Base-by-base conservation (phyloP, 78 protist species). In the Guillardia theta region DNA sequence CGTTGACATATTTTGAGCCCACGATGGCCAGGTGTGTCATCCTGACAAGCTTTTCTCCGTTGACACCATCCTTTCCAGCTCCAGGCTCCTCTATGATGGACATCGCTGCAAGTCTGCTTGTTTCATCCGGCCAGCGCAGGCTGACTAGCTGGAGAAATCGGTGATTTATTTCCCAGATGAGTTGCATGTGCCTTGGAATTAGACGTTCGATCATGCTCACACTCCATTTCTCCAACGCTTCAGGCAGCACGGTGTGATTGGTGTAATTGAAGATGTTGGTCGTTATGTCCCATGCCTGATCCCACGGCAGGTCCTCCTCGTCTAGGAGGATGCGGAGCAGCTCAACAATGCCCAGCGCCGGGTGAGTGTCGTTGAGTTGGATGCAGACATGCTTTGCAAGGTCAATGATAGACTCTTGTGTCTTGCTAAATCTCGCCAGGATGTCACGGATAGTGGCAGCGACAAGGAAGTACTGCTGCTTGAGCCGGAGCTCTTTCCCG, bases 311-410 rank as follows among this genome's bases (percentile, higher is more conserved):
- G 19, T 76, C 93, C 88, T 97, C 97, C 50, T 96, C 97, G 92
- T 98, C 99, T 18, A 98, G 19, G 2, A 98, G 95, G 22, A 98
- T 77, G 48, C 99, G 95, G 96, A 98, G 94, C 48, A 95, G 95
- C 94, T 90, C 95, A 0, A 94, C 97, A 5, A 97, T 92, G 94
- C 97, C 98, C 33, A 98, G 94, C 47, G 99, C 94, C 9, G 99
- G 99, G 95, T 98, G 99, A 6, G 99, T 98, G 94, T 98, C 99
- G 93, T 98, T 98, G 90, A 98, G 97, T 93, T 98, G 99, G 88
- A 15, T 36, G 83, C 83, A 4, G n/a, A 15, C 45, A 70, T 70
- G 83, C 83, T 70, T 10, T 33, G 45, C 41, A 33, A 53, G 83
- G 46, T 70, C 83, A 15, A 43, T 15, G 36, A 70, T 70, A 24